Evolutionary conservation across 2,329 filamentous ascomycete species (phyloP).

Genomic region (Pezicula carpinea): DNA sequence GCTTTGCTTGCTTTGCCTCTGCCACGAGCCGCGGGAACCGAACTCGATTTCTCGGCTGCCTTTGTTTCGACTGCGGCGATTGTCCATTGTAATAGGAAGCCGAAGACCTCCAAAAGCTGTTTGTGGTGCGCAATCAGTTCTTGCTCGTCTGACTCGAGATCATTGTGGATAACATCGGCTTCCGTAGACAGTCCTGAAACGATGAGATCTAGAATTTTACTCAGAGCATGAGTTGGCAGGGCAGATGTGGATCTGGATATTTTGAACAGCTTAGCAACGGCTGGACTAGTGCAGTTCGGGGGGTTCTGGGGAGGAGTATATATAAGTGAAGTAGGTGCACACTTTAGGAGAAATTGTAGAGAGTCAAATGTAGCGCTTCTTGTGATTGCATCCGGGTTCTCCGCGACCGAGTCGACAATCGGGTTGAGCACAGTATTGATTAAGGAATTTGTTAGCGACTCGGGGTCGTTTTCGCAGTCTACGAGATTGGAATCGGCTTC

Average conservation of each 20-base stretch:
- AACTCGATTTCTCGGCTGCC: constrained; percentile 80
- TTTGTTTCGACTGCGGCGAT: constrained; percentile 92
- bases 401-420: constrained; percentile 87
- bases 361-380: constrained; percentile 82
- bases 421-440: constrained; percentile 85
- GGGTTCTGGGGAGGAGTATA: constrained; percentile 16
- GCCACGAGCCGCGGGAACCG: constrained; percentile 64
- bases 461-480: constrained; percentile 90
- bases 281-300: constrained; percentile 31
- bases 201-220: constrained; percentile 88
- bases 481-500: constrained; percentile 80
- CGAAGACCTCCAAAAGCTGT: constrained; percentile 86
- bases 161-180: constrained; percentile 78
- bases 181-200: constrained; percentile 82
- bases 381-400: constrained; percentile 83
- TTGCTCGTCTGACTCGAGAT: constrained; percentile 88
- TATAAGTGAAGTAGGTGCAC: constrained; percentile 53
- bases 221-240: constrained; percentile 76
- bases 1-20: constrained; percentile 70
- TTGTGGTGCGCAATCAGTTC: constrained; percentile 84
- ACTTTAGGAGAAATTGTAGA: constrained; percentile 95
- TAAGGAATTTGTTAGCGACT: constrained; percentile 70
- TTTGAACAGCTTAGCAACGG: constrained; percentile 59
- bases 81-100: constrained; percentile 91
- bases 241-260: constrained; percentile 73